Percentiles rank a stretch among this genome's conserved stretches.
These are phyloP conservation scores for Thermothelomyces thermophilus DNA, from an alignment of 2,329 filamentous ascomycete genomes.

Conservation along the genomic window DNA sequence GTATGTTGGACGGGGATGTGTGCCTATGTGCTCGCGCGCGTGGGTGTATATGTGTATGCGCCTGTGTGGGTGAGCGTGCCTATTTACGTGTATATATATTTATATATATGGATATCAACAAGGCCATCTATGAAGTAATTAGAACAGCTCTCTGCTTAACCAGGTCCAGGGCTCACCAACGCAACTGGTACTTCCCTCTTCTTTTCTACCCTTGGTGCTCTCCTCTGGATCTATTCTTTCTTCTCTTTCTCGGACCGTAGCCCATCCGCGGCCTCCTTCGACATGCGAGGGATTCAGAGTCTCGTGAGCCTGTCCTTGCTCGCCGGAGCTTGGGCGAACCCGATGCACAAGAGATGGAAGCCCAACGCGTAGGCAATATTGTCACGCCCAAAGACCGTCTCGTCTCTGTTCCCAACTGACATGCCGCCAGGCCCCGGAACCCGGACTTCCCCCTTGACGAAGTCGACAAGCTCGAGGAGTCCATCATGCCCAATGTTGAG, in stretches of 20 bases:
- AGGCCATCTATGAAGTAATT: no score
- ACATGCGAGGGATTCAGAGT: constrained; percentile 8
- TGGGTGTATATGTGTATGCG: no score
- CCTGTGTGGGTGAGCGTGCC: no score
- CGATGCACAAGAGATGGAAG: constrained; percentile 6
- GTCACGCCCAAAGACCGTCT: no score
- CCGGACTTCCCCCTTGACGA: constrained; percentile 25
- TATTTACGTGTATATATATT: no score
- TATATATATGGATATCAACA: no score
- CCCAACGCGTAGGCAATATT: constrained; percentile 4
- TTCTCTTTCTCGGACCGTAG: not conserved
- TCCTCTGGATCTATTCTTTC: not conserved
- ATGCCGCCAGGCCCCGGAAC: constrained; percentile 20
- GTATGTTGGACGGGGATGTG: no score
- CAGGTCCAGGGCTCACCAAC: no score
- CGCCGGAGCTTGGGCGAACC: not conserved
- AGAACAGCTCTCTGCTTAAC: no score
- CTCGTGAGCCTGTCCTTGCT: constrained; percentile 11
- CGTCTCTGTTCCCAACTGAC: not conserved
- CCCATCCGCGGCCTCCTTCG: not conserved
- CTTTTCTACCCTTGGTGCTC: no score
- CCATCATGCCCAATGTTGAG: constrained; percentile 27
- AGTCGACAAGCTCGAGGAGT: constrained; percentile 26
- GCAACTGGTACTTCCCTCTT: no score
- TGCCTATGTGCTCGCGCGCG: no score